A percentile compares a stretch with the other conserved stretches of the same genome.
Conservation (phyloP, 1,284 basidiomycete species). For the Singerocomus inundabilis region DNA sequence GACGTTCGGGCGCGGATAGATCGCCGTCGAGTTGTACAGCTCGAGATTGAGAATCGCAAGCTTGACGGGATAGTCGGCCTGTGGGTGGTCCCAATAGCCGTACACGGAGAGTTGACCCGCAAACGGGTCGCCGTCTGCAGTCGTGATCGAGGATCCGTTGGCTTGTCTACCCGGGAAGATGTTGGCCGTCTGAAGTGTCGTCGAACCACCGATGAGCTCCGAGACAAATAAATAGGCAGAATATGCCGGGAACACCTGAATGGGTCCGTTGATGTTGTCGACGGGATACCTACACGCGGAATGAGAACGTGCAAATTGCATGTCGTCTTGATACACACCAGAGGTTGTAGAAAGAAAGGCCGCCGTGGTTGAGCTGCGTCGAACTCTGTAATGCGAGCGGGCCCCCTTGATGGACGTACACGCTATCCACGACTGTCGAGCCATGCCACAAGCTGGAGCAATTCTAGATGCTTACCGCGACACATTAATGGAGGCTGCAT, state of each 20-base stretch:
- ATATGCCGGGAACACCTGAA: constrained; percentile 51
- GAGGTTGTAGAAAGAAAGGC: constrained; percentile 47
- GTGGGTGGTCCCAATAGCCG: constrained; percentile 44
- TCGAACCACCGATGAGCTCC: constrained; percentile 46
- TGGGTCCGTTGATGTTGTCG: constrained; percentile 46
- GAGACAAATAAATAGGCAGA: constrained; percentile 48
- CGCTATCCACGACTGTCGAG: constrained; percentile 23
- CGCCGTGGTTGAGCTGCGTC: constrained; percentile 48
- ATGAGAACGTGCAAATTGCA: neutral
- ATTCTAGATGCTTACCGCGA: constrained; percentile 36
- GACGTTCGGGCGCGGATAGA: constrained; percentile 37
- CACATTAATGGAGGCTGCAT: constrained; percentile 50
- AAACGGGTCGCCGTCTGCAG: constrained; percentile 44
- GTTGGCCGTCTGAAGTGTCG: constrained; percentile 43
- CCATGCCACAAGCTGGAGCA: neutral
- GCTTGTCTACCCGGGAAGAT: constrained; percentile 48
- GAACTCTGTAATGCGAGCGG: constrained; percentile 49
- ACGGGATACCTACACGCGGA: constrained; percentile 42
- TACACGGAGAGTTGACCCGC: constrained; percentile 49
- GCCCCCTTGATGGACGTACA: constrained; percentile 52
- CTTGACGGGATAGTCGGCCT: constrained; percentile 39
- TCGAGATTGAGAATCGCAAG: constrained; percentile 48
- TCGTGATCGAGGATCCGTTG: constrained; percentile 51
- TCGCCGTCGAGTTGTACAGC: constrained; percentile 46
- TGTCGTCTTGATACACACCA: constrained; percentile 32